Base-by-base conservation (phyloP, 2,329 filamentous ascomycete species). In the Claviceps sp. region DNA sequence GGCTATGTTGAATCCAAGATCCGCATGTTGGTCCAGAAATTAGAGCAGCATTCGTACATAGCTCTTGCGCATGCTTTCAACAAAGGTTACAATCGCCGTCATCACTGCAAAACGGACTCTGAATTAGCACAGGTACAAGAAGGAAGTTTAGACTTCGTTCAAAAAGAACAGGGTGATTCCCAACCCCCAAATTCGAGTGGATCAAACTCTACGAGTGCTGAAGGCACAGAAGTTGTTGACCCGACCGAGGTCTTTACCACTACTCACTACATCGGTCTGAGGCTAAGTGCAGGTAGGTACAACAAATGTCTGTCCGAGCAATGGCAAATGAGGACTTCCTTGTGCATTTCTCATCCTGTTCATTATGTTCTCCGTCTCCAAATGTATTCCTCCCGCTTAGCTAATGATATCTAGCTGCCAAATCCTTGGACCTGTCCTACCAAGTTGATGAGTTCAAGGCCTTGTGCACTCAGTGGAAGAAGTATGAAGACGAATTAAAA, bases 1-100 rank as follows among this genome's bases (percentile, higher is more conserved):
- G 93, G 93, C 41, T 82, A 91, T 50, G 88, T 98, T 4, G 89
- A 97, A 67, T 96, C 93, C 16, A 96, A 94, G 68, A 81, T 97
- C 43, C 82, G 93, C 59, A 77, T 91, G 59, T 76, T 98, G 16
- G 88, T 96, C 16, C 81, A 84, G 57, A 85, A 84, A 46, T 76
- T 97, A 42, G 93, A 97, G 63, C 78, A 83, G 52, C 88, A 93
- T 59, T 73, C 79, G 44, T 85, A 84, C 16, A 89, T 97, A 58
- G 81, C 83, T 39, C 73, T 95, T 24, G 90, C 93, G 1, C 89
- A 93, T 59, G 87, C 90, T 0, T 98, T 90, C 73, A 91, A 89
- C 61, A 95, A 97, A 66, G 88, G 87, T 3, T 95, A 94, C 64
- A 87, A 95, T 59, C 81, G 93, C 55, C 75, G 82, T 3, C 90